Evolutionary conservation across 164 flowering plant species (phyloP), one percentile per base, ranked within the genome.

Genomic region (Houttuynia cordata): DNA sequence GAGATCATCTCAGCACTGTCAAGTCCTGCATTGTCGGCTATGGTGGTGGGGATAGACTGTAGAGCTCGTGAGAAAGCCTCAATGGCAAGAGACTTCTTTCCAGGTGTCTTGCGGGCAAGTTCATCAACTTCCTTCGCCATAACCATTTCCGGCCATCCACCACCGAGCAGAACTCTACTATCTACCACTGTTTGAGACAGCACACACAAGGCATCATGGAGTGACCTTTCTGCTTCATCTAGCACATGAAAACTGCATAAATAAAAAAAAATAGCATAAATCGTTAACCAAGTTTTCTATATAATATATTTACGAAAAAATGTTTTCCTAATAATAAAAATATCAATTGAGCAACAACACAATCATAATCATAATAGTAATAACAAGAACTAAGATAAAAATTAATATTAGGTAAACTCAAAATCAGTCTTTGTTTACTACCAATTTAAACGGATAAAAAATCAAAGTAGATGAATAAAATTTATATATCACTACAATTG

Each of bases 71-170:
- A 86, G 69, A 90, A 93, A 52, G 97, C 97, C 64, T 93, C 99
- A 50, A 93, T 90, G 10, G 99, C 97, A 72, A 80, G 97, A 55
- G 99, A 88, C 68, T 78, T 90, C 73, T 93, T 93, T 53, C 99
- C 99, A 54, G 97, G 97, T 61, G 99, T 94, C 68, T 70, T 86
- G 22, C 87, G 75, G 20, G 97, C 99, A 70, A 93, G 74, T 60
- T 86, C 95, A 78, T 93, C 99, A 57, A 93, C 92, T 65, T 81
- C 96, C 75, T 85, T 93, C 37, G 97, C 80, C 99, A 93, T 91
- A 64, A 88, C 83, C 99, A 93, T 88, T 83, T 93, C 99, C 51
- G 99, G 97, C 97, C 99, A 93, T 41, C 99, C 97, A 63, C 99
- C 97, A 61, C 99, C 99, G 64, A 86, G 78, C 69, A 93, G 71